Base-by-base conservation (phyloP, 208 protist species). In the Leishmania martiniquensis region DNA sequence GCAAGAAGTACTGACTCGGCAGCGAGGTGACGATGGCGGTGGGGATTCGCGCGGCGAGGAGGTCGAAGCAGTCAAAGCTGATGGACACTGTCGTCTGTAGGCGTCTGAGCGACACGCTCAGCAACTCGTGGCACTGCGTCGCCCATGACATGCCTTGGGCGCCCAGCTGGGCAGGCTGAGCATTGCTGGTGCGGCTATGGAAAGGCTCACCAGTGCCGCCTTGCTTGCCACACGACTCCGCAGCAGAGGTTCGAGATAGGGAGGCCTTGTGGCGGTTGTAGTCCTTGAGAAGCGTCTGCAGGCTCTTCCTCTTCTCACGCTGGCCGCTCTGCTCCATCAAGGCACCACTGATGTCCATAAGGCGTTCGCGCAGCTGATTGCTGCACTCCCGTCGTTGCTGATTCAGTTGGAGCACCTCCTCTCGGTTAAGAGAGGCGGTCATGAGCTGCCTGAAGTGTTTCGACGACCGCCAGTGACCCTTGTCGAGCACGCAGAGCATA, bases 11-110 rank as follows among this genome's bases (percentile, higher is more conserved):
- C 25, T 83, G 70, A 60, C 51, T 57, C 3, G 78, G 68, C 15
- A 86, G 54, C 9, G 75, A 75, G 32, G 83, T 77, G 49, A 88
- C 54, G 70, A 89, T n/a, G 29, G 75, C 49, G 37, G 59, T 70
- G n/a, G 79, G 70, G 32, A 91, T 76, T 70, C 78, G 73, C 13
- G 52, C 72, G 34, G 85, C 84, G 69, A 91, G 55, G 67, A 87
- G 81, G 22, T 76, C 51, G 69, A 83, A 83, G 81, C 87, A 91
- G 77, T 87, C 84, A 54, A 87, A 88, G 81, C 87, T 91, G 60
- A 65, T 83, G 22, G 76, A 60, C 12, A 81, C 80, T 0, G 77
- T 80, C 10, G 72, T 78, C 74, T 80, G 75, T 67, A 91, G 76
- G 0, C 87, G 87, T 70, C 76, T 82, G 65, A 88, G 72, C 49